Percentiles rank a stretch among this genome's conserved stretches.
These are phyloP conservation scores for Entomortierella parvispora DNA, from an alignment of 192 early-diverging fungal genomes.

Conservation along the genomic window DNA sequence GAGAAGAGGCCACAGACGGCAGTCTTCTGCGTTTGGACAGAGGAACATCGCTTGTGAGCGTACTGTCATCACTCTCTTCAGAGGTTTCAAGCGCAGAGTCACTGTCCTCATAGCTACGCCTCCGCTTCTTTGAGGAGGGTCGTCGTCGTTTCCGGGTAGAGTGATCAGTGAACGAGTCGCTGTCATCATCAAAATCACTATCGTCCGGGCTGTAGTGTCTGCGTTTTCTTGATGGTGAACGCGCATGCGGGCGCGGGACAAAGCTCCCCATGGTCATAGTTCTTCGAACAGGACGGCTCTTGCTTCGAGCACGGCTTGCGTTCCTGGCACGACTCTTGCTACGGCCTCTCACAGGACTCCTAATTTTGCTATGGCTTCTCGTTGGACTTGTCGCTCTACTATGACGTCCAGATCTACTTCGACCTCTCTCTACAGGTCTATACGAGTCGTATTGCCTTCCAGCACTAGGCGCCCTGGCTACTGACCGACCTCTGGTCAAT, in stretches of 20 bases:
- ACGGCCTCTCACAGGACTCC: constrained; percentile 7
- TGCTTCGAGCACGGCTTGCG: background rate
- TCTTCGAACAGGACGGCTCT: background rate
- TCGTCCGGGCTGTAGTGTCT: constrained; percentile 7
- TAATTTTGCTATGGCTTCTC: constrained; percentile 5
- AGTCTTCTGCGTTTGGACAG: background rate
- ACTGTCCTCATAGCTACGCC: too few species aligned
- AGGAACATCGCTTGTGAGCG: constrained; percentile 11
- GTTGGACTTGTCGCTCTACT: background rate
- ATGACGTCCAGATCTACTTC: too few species aligned
- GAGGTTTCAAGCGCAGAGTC: background rate
- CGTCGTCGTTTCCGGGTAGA: too few species aligned
- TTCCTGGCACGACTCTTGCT: background rate
- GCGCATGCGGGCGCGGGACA: too few species aligned
- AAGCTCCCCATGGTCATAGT: too few species aligned
- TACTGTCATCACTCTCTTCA: constrained; percentile 7
- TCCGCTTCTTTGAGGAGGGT: too few species aligned
- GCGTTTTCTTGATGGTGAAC: background rate
- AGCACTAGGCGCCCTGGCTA: too few species aligned
- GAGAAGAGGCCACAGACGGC: background rate
- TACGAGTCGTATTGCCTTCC: too few species aligned
- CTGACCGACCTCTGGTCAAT: too few species aligned
- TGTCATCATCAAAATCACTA: background rate
- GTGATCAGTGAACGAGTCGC: too few species aligned
- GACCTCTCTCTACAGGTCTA: background rate